Percentiles rank a stretch among this genome's conserved stretches.
These are phyloP conservation scores for Phytophthora idaei DNA, from an alignment of 352 stramenopile genomes.

Conservation along the genomic window DNA sequence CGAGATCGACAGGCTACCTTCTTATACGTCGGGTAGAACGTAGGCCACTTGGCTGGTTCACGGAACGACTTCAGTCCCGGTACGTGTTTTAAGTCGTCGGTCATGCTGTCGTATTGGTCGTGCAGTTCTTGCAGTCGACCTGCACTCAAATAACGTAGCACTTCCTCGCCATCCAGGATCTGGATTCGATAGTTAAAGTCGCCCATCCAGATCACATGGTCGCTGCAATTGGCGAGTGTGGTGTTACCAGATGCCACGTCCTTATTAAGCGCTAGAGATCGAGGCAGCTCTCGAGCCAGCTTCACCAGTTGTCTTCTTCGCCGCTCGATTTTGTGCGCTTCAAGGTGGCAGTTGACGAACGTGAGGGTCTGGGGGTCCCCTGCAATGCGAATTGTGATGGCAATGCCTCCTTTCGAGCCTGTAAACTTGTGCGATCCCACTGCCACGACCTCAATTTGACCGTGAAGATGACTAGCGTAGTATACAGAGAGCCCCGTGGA, in stretches of 20 bases:
- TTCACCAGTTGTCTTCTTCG: conserved; percentile 61
- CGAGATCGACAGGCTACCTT: conserved; percentile 50
- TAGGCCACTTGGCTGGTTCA: conserved; percentile 67
- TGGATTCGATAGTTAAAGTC: conserved; percentile 84
- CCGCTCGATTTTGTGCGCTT: conserved; percentile 58
- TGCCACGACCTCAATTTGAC: conserved; percentile 51
- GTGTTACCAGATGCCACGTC: neutral
- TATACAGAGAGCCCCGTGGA: conserved; percentile 75
- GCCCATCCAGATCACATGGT: conserved; percentile 83
- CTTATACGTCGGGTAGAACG: conserved; percentile 85
- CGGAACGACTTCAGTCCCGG: conserved; percentile 46
- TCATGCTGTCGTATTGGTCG: conserved; percentile 73
- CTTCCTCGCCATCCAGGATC: conserved; percentile 48
- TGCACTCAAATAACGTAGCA: conserved; percentile 49
- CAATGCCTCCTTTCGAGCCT: conserved; percentile 69
- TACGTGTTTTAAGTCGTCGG: conserved; percentile 49
- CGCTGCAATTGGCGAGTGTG: conserved; percentile 55
- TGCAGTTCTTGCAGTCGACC: conserved; percentile 62
- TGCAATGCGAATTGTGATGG: conserved; percentile 47
- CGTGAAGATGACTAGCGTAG: conserved; percentile 40
- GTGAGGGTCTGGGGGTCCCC: conserved; percentile 56
- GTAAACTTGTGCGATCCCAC: conserved; percentile 69
- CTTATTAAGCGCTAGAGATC: conserved; percentile 33
- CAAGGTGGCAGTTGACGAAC: conserved; percentile 76
- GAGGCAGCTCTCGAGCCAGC: conserved; percentile 52